A percentile compares a stretch with the other conserved stretches of the same genome.
phyloP scores from a whole-genome alignment of 164 flowering plant genomes.

The Brasenia schreberi region DNA sequence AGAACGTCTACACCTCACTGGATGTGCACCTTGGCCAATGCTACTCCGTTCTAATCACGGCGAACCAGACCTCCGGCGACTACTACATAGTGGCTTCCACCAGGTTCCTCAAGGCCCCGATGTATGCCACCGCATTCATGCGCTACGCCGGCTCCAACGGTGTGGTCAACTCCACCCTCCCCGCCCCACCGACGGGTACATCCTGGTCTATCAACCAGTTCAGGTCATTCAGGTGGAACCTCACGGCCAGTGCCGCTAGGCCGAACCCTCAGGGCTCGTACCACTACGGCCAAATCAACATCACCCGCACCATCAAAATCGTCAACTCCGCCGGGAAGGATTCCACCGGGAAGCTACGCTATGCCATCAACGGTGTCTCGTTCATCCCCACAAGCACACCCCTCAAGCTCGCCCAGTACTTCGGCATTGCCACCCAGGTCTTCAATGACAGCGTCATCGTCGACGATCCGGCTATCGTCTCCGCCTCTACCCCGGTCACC shows the following conservation, averaged over 20 bases:
- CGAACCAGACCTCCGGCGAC: slow-evolving; percentile 21
- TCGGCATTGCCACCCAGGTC: slow-evolving; percentile 12
- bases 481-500: slow-evolving; percentile 3
- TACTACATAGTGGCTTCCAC: slow-evolving; percentile 34
- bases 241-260: slow-evolving; percentile 34
- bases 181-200: slow-evolving; percentile 17
- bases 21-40: slow-evolving; percentile 43
- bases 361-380: slow-evolving; percentile 30
- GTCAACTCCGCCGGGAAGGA: slow-evolving; percentile 17
- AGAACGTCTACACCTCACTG: slow-evolving; percentile 28
- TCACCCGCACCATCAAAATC: slow-evolving; percentile 31
- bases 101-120: slow-evolving; percentile 19
- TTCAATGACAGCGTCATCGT: slow-evolving; percentile 21
- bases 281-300: slow-evolving; percentile 31
- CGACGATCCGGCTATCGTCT: slow-evolving; percentile 19
- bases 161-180: slow-evolving; percentile 18
- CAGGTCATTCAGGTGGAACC: slow-evolving; percentile 31
- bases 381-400: slow-evolving; percentile 22
- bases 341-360: slow-evolving; percentile 25
- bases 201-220: slow-evolving; percentile 38
- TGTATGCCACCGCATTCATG: slow-evolving; percentile 20
- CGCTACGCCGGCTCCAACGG: slow-evolving; percentile 16
- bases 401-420: slow-evolving; percentile 32
- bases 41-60: slow-evolving; percentile 27
- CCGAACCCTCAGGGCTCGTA: slow-evolving; percentile 42